A percentile compares a stretch with the other conserved stretches of the same genome.
phyloP scores from a whole-genome alignment of 2,329 filamentous ascomycete genomes.

The Fusarium mundagurra region DNA sequence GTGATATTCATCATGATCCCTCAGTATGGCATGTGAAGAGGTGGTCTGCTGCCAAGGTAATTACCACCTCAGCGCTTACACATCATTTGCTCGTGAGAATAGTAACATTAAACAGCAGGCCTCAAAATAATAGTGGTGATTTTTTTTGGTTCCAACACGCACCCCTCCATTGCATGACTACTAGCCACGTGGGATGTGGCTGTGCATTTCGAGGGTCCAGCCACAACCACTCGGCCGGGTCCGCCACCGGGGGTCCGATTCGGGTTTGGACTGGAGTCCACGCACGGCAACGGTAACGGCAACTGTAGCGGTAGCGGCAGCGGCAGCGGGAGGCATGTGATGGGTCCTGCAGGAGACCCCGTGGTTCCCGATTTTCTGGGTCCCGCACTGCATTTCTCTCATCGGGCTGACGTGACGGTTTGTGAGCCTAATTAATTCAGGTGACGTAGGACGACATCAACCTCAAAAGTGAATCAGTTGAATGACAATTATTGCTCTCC shows the following conservation, averaged over 20 bases:
- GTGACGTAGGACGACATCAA: slow-evolving; percentile 10
- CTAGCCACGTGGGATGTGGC: slow-evolving; percentile 41
- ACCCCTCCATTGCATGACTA: background rate
- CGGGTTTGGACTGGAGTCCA: slow-evolving; percentile 23
- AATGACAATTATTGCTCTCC: background rate
- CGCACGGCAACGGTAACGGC: slow-evolving; percentile 4
- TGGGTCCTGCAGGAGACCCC: slow-evolving; percentile 32
- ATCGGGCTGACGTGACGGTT: background rate
- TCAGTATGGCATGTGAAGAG: slow-evolving; percentile 12
- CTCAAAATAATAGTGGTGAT: slow-evolving; percentile 17
- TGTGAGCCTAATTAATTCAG: background rate
- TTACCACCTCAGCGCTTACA: slow-evolving; percentile 15
- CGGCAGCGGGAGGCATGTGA: slow-evolving; percentile 28
- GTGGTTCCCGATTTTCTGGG: slow-evolving; percentile 31
- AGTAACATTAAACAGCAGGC: slow-evolving; percentile 12
- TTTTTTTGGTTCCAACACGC: background rate
- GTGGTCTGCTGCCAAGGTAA: slow-evolving; percentile 35
- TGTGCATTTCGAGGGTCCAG: slow-evolving; percentile 11
- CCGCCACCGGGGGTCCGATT: slow-evolving; percentile 38
- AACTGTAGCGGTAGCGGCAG: background rate
- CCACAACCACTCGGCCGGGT: slow-evolving; percentile 40
- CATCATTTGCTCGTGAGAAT: slow-evolving; percentile 12
- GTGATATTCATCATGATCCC: slow-evolving; percentile 6
- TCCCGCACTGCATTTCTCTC: background rate
- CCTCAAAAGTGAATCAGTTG: background rate